Evolutionary conservation across 805 yeast species (phyloP).

Genomic region (Teunomyces kruisii): DNA sequence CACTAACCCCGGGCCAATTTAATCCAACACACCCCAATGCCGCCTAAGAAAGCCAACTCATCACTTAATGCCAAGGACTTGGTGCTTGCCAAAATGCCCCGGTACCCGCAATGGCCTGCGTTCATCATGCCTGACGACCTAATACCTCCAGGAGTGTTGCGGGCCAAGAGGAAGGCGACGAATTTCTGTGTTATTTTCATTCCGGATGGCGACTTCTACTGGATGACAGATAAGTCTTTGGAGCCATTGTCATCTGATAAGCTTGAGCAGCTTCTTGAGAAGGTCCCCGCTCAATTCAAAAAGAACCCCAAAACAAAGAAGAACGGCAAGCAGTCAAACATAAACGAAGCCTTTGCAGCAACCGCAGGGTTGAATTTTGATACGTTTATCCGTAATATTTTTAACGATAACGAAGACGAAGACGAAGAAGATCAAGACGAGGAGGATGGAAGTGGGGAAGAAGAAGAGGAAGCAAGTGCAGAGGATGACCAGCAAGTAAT

Average conservation of each 20-base stretch:
- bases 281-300: conserved; percentile 25
- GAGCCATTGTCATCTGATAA: conserved; percentile 31
- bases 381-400: conserved; percentile 32
- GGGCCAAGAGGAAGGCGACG: conserved; percentile 36
- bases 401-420: conserved; percentile 18
- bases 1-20: neutral
- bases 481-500: conserved; percentile 7
- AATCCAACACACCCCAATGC: conserved; percentile 20
- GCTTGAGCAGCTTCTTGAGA: conserved; percentile 26
- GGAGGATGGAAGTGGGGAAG: conserved; percentile 12
- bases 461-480: conserved; percentile 3
- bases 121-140: conserved; percentile 42
- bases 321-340: conserved; percentile 28
- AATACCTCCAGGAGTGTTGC: conserved; percentile 35
- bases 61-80: conserved; percentile 32
- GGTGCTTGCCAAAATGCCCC: conserved; percentile 46
- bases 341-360: conserved; percentile 39
- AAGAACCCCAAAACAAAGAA: conserved; percentile 19
- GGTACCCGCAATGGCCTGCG: conserved; percentile 52
- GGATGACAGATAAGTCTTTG: conserved; percentile 42
- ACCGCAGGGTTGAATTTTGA: conserved; percentile 38
- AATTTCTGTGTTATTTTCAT: conserved; percentile 44
- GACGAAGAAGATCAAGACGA: conserved; percentile 15
- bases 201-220: conserved; percentile 46
- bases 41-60: conserved; percentile 27